Conservation (phyloP, 176 grass and related monocot species). For the Poa annua region DNA sequence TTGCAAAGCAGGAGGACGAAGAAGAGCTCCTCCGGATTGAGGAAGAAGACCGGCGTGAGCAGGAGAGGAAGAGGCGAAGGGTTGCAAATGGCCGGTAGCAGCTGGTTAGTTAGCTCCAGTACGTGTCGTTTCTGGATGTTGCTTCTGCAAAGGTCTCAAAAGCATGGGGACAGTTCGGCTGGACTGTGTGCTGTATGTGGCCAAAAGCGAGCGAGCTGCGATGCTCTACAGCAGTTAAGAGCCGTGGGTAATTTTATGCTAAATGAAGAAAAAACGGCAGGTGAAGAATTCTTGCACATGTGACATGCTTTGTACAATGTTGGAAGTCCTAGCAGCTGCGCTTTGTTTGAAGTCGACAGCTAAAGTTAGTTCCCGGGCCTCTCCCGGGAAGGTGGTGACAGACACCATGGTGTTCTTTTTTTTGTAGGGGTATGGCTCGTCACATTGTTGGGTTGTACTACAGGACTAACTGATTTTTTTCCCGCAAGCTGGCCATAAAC, state of each 20-base stretch:
- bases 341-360: constrained; percentile 19
- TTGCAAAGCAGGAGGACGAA: constrained; percentile 86
- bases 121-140: constrained; percentile 4
- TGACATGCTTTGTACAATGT: constrained; percentile 28
- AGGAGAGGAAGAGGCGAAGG: constrained; percentile 72
- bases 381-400: not conserved
- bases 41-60: constrained; percentile 77
- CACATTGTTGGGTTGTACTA: constrained; percentile 44
- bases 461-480: constrained; percentile 42
- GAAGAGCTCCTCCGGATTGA: constrained; percentile 82
- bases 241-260: not conserved
- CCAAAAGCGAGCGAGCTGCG: not conserved
- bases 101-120: not conserved
- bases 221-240: not conserved
- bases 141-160: not conserved
- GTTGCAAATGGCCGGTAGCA: constrained; percentile 39
- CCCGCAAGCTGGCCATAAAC: constrained; percentile 17
- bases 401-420: not conserved
- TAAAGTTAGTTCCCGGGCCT: not conserved
- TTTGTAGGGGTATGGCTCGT: not conserved
- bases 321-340: not conserved
- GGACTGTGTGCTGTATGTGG: not conserved
- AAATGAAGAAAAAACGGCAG: constrained; percentile 34
- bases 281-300: not conserved
- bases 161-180: not conserved